A percentile compares a stretch with the other conserved stretches of the same genome.
Conservation (phyloP, 352 stramenopile genomes). For the Phytopythium kandeliae region DNA sequence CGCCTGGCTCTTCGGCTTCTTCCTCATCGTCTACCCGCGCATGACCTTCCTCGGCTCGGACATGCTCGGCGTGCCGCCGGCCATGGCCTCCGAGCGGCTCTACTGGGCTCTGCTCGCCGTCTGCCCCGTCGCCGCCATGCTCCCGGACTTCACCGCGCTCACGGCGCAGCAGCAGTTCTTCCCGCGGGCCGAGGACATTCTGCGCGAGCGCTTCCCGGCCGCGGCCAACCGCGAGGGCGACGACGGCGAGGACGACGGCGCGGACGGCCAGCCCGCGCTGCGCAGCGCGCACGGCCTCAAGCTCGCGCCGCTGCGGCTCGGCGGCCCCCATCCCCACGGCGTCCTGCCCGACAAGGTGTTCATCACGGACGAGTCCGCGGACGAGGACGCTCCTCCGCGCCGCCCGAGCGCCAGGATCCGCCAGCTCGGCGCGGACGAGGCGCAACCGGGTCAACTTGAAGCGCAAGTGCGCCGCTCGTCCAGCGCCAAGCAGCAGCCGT, state of each 20-base stretch:
- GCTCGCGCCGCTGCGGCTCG: constrained; percentile 2
- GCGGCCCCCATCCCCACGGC: constrained; percentile 6
- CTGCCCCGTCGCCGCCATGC: constrained; percentile 34
- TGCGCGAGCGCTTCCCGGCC: constrained; percentile 38
- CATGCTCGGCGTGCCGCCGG: constrained; percentile 45
- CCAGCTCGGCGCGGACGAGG: not conserved
- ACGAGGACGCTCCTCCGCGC: not conserved
- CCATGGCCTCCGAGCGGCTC: constrained; percentile 32
- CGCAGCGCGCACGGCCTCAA: constrained; percentile 5
- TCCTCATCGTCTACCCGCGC: constrained; percentile 52
- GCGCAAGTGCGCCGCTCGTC: not conserved
- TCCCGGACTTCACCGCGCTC: constrained; percentile 34
- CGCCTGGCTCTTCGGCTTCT: constrained; percentile 52
- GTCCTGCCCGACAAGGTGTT: constrained; percentile 17
- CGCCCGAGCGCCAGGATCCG: not conserved
- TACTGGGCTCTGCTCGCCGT: constrained; percentile 59
- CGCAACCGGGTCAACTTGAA: constrained; percentile 5
- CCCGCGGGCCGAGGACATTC: constrained; percentile 49
- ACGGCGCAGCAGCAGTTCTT: constrained; percentile 43
- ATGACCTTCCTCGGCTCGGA: constrained; percentile 70
- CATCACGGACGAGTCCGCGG: constrained; percentile 9
- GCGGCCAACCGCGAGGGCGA: constrained; percentile 14
- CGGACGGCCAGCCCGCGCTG: constrained; percentile 8
- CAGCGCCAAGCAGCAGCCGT: not conserved
- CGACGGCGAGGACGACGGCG: constrained; percentile 10